Percentiles rank a stretch among this genome's conserved stretches.
Evolutionary conservation across 1,284 basidiomycete species (phyloP).

Genomic region (Malassezia brasiliensis): DNA sequence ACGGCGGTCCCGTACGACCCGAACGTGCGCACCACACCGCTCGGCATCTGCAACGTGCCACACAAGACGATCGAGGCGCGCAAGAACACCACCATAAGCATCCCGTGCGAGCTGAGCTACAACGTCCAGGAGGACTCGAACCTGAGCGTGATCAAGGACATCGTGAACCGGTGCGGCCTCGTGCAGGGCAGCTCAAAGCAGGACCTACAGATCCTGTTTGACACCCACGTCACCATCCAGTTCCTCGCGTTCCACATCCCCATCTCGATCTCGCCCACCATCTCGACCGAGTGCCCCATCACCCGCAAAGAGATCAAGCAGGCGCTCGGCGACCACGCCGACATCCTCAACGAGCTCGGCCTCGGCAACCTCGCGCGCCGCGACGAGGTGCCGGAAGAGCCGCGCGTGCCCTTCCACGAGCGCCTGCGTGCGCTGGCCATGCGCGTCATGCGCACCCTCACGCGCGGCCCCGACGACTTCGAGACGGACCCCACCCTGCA

Average conservation of each 20-base stretch:
- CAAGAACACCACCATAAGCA: slow-evolving; percentile 63
- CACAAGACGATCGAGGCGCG: slow-evolving; percentile 61
- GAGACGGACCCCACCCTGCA: not conserved
- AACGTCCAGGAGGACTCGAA: slow-evolving; percentile 58
- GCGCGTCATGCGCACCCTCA: too few species aligned
- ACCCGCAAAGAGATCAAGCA: slow-evolving; percentile 3
- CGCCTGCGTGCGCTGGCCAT: not conserved
- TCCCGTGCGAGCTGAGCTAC: slow-evolving; percentile 71
- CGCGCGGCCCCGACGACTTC: not conserved
- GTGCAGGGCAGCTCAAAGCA: not conserved
- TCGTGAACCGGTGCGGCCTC: slow-evolving; percentile 61
- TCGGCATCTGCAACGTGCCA: slow-evolving; percentile 29
- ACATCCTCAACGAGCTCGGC: not conserved
- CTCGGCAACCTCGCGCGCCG: not conserved
- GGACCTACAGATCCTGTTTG: slow-evolving; percentile 1
- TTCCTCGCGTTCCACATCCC: slow-evolving; percentile 12
- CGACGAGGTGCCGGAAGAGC: not conserved
- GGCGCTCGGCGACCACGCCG: slow-evolving; percentile 1
- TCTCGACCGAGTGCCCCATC: slow-evolving; percentile 9
- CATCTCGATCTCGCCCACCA: slow-evolving; percentile 5
- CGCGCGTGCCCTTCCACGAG: not conserved
- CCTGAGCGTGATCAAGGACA: slow-evolving; percentile 58
- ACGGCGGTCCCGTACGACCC: slow-evolving; percentile 29
- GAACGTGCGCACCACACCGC: slow-evolving; percentile 17
- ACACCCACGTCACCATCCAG: slow-evolving; percentile 4